phyloP scores from a whole-genome alignment of 2,329 filamentous ascomycete genomes.

The Xylaria sp. region DNA sequence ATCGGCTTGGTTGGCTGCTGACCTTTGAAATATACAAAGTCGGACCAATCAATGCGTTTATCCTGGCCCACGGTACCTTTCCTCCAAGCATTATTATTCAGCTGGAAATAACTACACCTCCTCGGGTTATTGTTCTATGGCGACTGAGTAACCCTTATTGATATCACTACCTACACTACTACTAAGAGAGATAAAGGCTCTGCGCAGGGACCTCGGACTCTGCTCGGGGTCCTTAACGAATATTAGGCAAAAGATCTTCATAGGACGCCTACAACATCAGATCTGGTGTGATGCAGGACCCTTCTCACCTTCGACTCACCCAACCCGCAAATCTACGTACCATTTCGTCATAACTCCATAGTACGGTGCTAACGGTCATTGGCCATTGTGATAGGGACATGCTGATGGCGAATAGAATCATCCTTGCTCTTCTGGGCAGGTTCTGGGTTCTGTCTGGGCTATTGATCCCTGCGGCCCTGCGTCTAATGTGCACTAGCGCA shows the following conservation, averaged over 20 bases:
- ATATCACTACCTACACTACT: background rate
- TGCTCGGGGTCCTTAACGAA: background rate
- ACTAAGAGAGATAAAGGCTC: constrained; percentile 3
- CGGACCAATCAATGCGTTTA: background rate
- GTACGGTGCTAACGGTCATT: background rate
- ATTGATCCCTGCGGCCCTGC: background rate
- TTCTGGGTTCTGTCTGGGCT: background rate
- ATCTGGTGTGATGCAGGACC: constrained; percentile 37
- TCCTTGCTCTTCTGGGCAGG: constrained; percentile 23
- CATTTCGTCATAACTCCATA: constrained; percentile 37
- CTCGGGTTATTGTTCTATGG: background rate
- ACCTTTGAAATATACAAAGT: background rate
- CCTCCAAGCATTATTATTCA: background rate
- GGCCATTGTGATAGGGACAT: constrained; percentile 19
- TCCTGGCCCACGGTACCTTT: background rate
- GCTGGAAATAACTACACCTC: background rate
- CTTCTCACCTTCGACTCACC: constrained; percentile 37
- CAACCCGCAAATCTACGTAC: constrained; percentile 30
- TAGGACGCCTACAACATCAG: constrained; percentile 17
- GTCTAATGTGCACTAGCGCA: constrained; percentile 1
- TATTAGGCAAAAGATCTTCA: constrained; percentile 28
- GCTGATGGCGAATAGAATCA: background rate
- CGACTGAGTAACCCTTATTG: background rate
- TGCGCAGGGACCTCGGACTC: background rate
- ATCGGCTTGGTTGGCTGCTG: background rate